Evolutionary conservation across 345 rosid genomes (phyloP), one percentile per base, ranked within the genome.

Genomic region (Populus deltoides): DNA sequence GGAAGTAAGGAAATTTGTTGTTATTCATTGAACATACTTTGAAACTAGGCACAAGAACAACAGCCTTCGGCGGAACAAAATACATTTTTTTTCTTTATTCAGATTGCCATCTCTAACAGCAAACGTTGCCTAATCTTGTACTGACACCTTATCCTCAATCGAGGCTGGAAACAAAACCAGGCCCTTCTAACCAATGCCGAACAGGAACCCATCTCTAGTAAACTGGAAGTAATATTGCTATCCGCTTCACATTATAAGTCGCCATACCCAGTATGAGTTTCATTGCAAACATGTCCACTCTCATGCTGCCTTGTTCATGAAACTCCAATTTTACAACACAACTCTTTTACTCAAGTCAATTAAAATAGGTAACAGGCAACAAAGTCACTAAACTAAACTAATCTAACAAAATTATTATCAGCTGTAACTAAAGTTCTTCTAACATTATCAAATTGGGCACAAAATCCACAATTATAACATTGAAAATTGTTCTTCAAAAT

Each of bases 371-470:
- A 27, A 22, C 27, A 57, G 65, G 25, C 65, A 57, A 57, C 63
- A 24, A 24, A 59, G 65, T 59, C 11, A 59, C 65, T 24, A 24
- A 59, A n/a, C n/a, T 59, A 25, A 59, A 59, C 65, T 59, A 59
- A 59, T n/a, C 65, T 24, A 24, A 24, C 65, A 59, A 59, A 24
- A 10, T 59, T 3, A 3, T n/a, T 10, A n/a, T 59, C 29, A 59
- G 24, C 29, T 59, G 65, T 59, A 10, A 59, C 27, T n/a, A 8
- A 70, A 43, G 27, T 38, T 57, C 55, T 20, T 70, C 55, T 33
- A 27, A 71, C 12, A 78, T 49, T 72, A 78, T 70, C 76, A 66
- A 69, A 59, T 76, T 55, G 79, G 12, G 65, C 72, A 62, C 27
- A 53, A 35, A 72, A 43, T 65, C 72, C 79, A 70, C 67, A 66